Conservation (phyloP, 805 yeast genomes). For the Cyberlindnera mycetangii region DNA sequence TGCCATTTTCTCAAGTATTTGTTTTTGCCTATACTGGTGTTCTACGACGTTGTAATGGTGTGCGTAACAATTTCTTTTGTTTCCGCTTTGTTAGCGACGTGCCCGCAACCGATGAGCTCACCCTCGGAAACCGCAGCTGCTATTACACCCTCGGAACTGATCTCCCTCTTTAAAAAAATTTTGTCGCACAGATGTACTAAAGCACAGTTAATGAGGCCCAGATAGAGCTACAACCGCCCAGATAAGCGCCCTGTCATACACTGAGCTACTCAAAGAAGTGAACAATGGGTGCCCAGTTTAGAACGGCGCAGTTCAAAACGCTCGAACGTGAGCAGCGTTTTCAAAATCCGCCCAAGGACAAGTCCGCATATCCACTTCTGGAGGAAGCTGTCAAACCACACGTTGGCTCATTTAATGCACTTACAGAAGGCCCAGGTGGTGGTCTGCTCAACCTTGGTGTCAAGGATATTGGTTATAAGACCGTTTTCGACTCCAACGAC, state of each 20-base stretch:
- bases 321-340: slow-evolving; percentile 85
- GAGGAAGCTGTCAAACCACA: slow-evolving; percentile 93
- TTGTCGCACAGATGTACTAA: slow-evolving; percentile 3
- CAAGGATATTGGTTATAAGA: slow-evolving; percentile 81
- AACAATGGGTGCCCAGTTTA: slow-evolving; percentile 26
- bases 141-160: slow-evolving; percentile 6
- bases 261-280: background rate
- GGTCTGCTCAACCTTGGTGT: slow-evolving; percentile 84
- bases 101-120: slow-evolving; percentile 13
- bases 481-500: slow-evolving; percentile 79
- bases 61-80: background rate
- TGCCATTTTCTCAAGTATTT: slow-evolving; percentile 49
- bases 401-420: slow-evolving; percentile 92
- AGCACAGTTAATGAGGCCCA: background rate
- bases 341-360: slow-evolving; percentile 84
- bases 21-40: background rate
- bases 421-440: slow-evolving; percentile 84
- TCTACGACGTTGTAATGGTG: background rate
- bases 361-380: slow-evolving; percentile 76
- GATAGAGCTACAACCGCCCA: background rate
- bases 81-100: slow-evolving; percentile 1
- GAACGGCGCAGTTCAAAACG: slow-evolving; percentile 55
- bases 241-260: background rate
- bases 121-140: background rate
- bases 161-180: slow-evolving; percentile 4